Evolutionary conservation across 495 filamentous ascomycete species (phyloP).

Genomic region (Lophium mytilinum): DNA sequence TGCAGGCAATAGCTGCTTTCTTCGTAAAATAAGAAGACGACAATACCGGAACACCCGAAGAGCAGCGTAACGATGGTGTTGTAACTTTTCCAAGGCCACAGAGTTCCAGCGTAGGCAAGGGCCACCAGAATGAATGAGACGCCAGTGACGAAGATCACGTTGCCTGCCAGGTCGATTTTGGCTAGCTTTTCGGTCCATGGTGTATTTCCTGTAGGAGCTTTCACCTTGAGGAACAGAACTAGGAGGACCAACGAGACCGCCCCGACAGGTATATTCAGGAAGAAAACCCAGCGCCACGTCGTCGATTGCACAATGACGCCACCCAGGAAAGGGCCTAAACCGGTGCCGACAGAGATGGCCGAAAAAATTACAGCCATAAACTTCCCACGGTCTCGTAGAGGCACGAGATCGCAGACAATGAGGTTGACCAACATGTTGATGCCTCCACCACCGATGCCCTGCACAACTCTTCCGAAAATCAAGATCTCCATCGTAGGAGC

Average conservation of each 20-base stretch:
- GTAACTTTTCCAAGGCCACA: not conserved
- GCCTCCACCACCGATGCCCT: slow-evolving; percentile 17
- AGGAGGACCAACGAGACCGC: slow-evolving; percentile 3
- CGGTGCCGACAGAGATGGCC: slow-evolving; percentile 25
- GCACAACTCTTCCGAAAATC: slow-evolving; percentile 21
- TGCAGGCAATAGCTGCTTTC: not conserved
- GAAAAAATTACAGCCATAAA: slow-evolving; percentile 30
- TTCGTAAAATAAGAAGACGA: not conserved
- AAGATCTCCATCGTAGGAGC: slow-evolving; percentile 9
- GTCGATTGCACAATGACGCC: slow-evolving; percentile 26
- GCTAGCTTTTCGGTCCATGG: not conserved
- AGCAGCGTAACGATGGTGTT: not conserved
- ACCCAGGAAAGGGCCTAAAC: slow-evolving; percentile 35
- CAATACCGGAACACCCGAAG: not conserved
- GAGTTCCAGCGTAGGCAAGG: not conserved
- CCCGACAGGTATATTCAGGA: slow-evolving; percentile 18
- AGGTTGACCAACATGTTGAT: slow-evolving; percentile 28
- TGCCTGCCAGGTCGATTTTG: slow-evolving; percentile 7
- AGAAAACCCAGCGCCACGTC: slow-evolving; percentile 26
- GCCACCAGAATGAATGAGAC: slow-evolving; percentile 1
- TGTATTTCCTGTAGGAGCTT: slow-evolving; percentile 5
- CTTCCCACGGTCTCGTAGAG: slow-evolving; percentile 33
- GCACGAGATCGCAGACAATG: slow-evolving; percentile 37
- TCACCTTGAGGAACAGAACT: slow-evolving; percentile 10
- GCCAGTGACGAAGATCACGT: not conserved